Evolutionary conservation across 441 rosid genomes (phyloP).

Genomic region (Mallotus japonicus): DNA sequence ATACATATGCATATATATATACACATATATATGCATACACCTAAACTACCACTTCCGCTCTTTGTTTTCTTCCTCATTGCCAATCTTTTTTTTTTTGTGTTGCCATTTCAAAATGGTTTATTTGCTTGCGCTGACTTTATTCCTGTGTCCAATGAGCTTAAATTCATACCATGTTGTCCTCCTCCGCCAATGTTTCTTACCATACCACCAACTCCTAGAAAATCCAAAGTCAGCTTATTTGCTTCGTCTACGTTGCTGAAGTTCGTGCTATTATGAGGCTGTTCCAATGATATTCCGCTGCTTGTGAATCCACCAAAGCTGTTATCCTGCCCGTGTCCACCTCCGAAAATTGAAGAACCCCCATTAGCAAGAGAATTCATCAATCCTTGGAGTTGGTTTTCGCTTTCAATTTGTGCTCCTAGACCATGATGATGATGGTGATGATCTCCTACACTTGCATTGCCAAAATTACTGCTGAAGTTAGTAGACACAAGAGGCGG

Average conservation of each 20-base stretch:
- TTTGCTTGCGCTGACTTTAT: constrained; percentile 31
- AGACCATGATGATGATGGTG: constrained; percentile 17
- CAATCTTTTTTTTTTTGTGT: constrained; percentile 1
- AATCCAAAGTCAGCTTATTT: constrained; percentile 62
- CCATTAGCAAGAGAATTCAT: constrained; percentile 49
- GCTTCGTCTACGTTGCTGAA: constrained; percentile 25
- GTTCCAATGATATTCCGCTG: constrained; percentile 26
- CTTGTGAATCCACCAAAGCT: constrained; percentile 35
- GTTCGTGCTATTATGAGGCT: constrained; percentile 2
- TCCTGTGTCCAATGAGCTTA: constrained; percentile 34
- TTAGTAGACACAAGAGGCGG: constrained; percentile 21
- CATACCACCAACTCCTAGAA: constrained; percentile 70
- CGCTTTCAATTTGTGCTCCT: constrained; percentile 31
- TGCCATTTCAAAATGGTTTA: constrained; percentile 29
- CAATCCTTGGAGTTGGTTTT: constrained; percentile 43
- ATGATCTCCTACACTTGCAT: background rate
- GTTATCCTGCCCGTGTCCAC: constrained; percentile 35
- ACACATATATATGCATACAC: constrained; percentile 8
- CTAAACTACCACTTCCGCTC: constrained; percentile 15
- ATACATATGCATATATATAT: background rate
- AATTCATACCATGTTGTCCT: constrained; percentile 42
- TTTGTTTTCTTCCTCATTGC: constrained; percentile 16
- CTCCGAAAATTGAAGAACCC: constrained; percentile 44
- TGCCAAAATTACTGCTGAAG: constrained; percentile 31
- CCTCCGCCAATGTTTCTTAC: constrained; percentile 52